Evolutionary conservation across 2,329 filamentous ascomycete genomes (phyloP).

Genomic region (Stachybotrys chartarum): DNA sequence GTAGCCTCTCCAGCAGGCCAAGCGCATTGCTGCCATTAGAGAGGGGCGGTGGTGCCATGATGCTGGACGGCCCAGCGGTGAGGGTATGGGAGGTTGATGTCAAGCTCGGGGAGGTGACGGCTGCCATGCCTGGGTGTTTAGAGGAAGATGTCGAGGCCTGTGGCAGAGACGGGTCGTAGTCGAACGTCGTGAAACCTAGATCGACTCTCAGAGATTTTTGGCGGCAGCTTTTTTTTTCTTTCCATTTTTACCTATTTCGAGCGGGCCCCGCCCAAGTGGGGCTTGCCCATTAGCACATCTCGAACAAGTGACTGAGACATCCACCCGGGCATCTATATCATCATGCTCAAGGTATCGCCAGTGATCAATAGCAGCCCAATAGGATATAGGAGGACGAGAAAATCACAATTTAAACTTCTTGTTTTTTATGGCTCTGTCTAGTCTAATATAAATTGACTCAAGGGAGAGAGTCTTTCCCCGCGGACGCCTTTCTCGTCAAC

Average conservation of each 20-base stretch:
- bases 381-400: too few species aligned
- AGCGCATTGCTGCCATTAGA: conserved; percentile 24
- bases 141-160: too few species aligned
- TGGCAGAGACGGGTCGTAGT: background rate
- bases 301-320: too few species aligned
- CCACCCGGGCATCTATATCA: too few species aligned
- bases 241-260: background rate
- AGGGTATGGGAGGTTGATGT: conserved; percentile 60
- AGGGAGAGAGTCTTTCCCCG: too few species aligned
- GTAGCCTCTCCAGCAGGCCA: conserved; percentile 50
- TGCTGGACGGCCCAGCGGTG: conserved; percentile 40
- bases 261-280: background rate
- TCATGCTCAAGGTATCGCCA: too few species aligned
- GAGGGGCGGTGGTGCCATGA: conserved; percentile 31
- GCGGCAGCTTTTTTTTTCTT: background rate
- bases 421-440: too few species aligned
- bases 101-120: conserved; percentile 47
- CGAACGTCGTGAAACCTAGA: background rate
- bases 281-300: background rate
- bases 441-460: too few species aligned
- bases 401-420: too few species aligned
- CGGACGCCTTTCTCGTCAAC: too few species aligned
- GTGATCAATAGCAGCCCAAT: too few species aligned
- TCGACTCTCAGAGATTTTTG: background rate
- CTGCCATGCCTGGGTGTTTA: conserved; percentile 18